Conservation (phyloP, 441 rosid species). For the Capsella rubella region DNA sequence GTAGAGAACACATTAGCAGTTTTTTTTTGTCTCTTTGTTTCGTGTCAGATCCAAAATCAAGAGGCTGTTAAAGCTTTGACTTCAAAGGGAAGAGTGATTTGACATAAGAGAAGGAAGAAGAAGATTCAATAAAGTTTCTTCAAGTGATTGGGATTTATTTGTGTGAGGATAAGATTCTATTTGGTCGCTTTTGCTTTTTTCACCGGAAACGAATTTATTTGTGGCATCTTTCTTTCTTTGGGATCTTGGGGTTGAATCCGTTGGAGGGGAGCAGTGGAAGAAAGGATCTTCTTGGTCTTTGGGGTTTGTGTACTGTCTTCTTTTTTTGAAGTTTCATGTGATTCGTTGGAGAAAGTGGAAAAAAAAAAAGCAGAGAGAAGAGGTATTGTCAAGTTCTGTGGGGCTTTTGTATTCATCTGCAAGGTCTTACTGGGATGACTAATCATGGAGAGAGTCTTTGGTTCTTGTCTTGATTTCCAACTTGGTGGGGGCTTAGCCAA, state of each 20-base stretch:
- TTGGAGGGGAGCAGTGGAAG: neutral
- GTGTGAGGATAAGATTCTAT: conserved; percentile 12
- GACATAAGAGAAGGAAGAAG: conserved; percentile 37
- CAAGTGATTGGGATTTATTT: conserved; percentile 17
- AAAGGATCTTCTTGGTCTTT: conserved; percentile 12
- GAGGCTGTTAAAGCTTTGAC: conserved; percentile 51
- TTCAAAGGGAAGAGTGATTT: conserved; percentile 35
- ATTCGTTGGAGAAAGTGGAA: conserved; percentile 39
- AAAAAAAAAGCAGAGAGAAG: conserved; percentile 19
- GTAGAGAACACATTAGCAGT: neutral
- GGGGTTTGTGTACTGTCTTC: conserved; percentile 34
- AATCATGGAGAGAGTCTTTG: conserved; percentile 49
- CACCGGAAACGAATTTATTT: neutral
- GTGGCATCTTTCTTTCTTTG: neutral
- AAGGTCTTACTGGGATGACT: conserved; percentile 47
- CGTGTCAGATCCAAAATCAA: conserved; percentile 49
- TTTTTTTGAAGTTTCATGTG: conserved; percentile 36
- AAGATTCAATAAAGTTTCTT: conserved; percentile 24
- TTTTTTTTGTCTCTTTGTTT: conserved; percentile 9
- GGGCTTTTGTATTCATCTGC: conserved; percentile 47
- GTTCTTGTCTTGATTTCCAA: conserved; percentile 53
- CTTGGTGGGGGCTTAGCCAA: conserved; percentile 57
- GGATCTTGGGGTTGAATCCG: conserved; percentile 23
- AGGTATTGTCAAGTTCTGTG: conserved; percentile 53
- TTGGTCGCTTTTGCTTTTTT: conserved; percentile 13